Conservation (phyloP, 2,329 filamentous ascomycete genomes). For the Zasmidium angulare region DNA sequence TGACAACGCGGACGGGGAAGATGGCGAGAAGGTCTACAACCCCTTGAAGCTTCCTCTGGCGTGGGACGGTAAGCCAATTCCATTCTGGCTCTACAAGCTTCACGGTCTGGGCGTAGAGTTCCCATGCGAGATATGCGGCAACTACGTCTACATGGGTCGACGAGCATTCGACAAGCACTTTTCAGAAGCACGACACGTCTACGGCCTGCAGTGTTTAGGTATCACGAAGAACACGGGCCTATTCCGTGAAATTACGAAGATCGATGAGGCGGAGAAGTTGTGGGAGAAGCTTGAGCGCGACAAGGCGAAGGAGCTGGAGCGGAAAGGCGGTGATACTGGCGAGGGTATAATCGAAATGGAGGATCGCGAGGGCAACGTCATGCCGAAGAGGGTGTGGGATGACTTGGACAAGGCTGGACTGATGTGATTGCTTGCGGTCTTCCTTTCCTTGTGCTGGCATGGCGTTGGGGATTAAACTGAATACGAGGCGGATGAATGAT, state of each 20-base stretch:
- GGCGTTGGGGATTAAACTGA: neutral
- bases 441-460: neutral
- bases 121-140: conserved; percentile 93
- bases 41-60: conserved; percentile 91
- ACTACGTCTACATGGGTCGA: conserved; percentile 97
- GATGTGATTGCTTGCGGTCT: conserved; percentile 49
- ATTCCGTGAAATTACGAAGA: conserved; percentile 90
- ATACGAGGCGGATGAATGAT: neutral
- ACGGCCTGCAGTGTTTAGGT: conserved; percentile 89
- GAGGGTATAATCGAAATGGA: conserved; percentile 97
- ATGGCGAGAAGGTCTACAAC: conserved; percentile 89
- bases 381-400: conserved; percentile 98
- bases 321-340: conserved; percentile 47
- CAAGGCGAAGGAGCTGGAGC: conserved; percentile 72
- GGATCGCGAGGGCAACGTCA: conserved; percentile 94
- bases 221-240: conserved; percentile 80
- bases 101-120: conserved; percentile 95
- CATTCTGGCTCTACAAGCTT: conserved; percentile 97
- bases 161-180: conserved; percentile 98
- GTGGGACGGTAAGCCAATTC: conserved; percentile 98
- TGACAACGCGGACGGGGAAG: conserved; percentile 62
- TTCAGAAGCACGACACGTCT: conserved; percentile 88
- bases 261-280: conserved; percentile 81
- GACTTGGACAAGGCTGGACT: conserved; percentile 92
- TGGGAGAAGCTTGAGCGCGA: conserved; percentile 94